These are phyloP conservation scores for Cucumis variabilis DNA, from an alignment of 331 rosid species.

Conservation along the genomic window DNA sequence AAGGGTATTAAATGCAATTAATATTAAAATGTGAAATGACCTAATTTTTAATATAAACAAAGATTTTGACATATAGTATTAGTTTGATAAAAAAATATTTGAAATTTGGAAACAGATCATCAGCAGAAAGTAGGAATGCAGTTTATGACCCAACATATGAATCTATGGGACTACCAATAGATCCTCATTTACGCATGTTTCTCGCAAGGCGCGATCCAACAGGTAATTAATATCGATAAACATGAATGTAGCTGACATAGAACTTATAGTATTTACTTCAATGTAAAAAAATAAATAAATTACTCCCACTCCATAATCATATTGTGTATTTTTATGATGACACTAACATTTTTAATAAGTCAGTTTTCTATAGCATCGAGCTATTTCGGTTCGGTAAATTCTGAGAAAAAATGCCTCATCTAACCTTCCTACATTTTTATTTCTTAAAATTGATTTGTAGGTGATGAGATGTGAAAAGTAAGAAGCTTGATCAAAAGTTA, in stretches of 20 bases:
- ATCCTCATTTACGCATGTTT: conserved; percentile 51
- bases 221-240: neutral
- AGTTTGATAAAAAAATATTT: neutral
- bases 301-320: neutral
- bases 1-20: neutral
- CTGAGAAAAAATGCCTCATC: neutral
- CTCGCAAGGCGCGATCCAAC: conserved; percentile 34
- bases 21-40: neutral
- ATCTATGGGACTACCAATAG: conserved; percentile 50
- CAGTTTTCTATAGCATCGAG: neutral
- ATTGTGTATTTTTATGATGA: neutral
- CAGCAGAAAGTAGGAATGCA: conserved; percentile 23
- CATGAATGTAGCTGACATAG: no score
- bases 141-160: conserved; percentile 50
- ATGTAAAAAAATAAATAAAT: no score
- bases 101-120: conserved; percentile 13
- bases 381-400: neutral
- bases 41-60: no score
- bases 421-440: neutral
- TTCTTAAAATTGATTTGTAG: neutral
- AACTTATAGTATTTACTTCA: no score
- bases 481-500: no score
- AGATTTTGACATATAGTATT: neutral
- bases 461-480: conserved; percentile 21
- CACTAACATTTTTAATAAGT: neutral